Percentiles rank a stretch among this genome's conserved stretches.
phyloP scores from a whole-genome alignment of 139 green algal genomes.

The Zygnema circumcarinatum region DNA sequence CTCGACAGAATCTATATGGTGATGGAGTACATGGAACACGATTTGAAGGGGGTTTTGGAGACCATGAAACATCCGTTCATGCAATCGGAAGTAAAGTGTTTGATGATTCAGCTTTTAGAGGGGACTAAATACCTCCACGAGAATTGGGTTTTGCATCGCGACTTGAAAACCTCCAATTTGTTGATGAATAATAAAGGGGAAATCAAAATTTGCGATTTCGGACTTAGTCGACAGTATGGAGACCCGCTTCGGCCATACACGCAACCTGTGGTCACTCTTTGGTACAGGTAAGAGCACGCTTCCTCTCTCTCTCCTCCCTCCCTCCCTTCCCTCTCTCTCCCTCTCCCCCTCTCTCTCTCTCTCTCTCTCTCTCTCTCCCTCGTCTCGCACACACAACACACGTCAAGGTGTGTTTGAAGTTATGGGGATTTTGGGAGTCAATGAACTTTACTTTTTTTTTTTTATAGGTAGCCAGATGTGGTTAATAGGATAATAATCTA shows the following conservation, averaged over 20 bases:
- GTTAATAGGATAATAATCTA: too few species aligned
- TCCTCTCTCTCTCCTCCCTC: not conserved
- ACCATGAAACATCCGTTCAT: conserved; percentile 75
- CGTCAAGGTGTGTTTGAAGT: too few species aligned
- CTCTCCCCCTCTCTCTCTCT: not conserved
- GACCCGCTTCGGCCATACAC: conserved; percentile 72
- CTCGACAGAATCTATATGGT: conserved; percentile 89
- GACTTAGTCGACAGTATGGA: conserved; percentile 84
- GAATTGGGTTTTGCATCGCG: conserved; percentile 84
- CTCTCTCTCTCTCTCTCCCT: not conserved
- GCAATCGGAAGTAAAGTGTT: conserved; percentile 79
- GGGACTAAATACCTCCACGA: conserved; percentile 90
- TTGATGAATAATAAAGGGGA: conserved; percentile 91
- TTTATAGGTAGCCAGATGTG: too few species aligned
- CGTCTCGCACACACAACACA: not conserved
- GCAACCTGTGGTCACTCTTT: conserved; percentile 82
- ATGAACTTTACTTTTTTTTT: too few species aligned
- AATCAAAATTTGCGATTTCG: conserved; percentile 98
- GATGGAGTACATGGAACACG: conserved; percentile 98
- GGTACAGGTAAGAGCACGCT: conserved; percentile 67
- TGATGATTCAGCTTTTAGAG: conserved; percentile 86
- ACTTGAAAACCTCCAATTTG: conserved; percentile 97
- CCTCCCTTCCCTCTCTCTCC: not conserved
- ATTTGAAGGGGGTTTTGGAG: conserved; percentile 85
- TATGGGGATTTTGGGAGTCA: too few species aligned